Evolutionary conservation across 768 basidiomycete species (phyloP).

Genomic region (Leccinum sublutescens): DNA sequence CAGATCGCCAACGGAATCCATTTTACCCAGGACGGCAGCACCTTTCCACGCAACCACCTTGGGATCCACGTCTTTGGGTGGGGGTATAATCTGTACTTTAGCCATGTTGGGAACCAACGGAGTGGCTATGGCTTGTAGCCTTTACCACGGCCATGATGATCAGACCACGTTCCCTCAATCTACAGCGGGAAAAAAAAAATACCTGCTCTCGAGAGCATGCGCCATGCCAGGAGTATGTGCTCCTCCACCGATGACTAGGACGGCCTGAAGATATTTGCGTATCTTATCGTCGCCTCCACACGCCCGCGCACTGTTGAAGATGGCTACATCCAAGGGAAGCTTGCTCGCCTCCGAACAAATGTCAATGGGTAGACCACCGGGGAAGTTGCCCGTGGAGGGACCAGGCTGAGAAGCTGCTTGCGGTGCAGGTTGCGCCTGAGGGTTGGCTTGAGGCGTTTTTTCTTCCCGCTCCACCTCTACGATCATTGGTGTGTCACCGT

Average conservation of each 20-base stretch:
- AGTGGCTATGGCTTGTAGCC: conserved; percentile 80
- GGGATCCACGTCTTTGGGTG: conserved; percentile 91
- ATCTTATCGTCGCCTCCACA: conserved; percentile 88
- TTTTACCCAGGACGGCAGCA: conserved; percentile 83
- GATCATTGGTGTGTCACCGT: conserved; percentile 38
- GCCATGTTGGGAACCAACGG: conserved; percentile 82
- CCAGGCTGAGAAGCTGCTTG: conserved; percentile 17
- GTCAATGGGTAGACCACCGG: conserved; percentile 61
- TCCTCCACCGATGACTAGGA: conserved; percentile 85
- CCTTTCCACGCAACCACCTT: conserved; percentile 94
- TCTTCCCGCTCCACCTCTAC: conserved; percentile 48
- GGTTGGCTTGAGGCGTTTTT: conserved; percentile 31
- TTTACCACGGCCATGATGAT: conserved; percentile 3
- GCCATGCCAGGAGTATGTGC: conserved; percentile 79
- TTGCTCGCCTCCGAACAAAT: conserved; percentile 84
- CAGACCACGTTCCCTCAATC: conserved; percentile 2
- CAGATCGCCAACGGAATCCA: conserved; percentile 86
- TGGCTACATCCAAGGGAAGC: conserved; percentile 87
- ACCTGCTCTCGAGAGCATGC: conserved; percentile 88
- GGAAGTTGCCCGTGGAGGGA: conserved; percentile 33
- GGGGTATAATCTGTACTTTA: conserved; percentile 89
- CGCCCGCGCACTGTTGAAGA: conserved; percentile 88
- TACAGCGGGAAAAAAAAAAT: not conserved
- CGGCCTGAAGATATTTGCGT: conserved; percentile 83
- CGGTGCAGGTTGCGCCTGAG: conserved; percentile 23